Conservation (phyloP, 2,329 filamentous ascomycete species). For the Sporothrix phasma region DNA sequence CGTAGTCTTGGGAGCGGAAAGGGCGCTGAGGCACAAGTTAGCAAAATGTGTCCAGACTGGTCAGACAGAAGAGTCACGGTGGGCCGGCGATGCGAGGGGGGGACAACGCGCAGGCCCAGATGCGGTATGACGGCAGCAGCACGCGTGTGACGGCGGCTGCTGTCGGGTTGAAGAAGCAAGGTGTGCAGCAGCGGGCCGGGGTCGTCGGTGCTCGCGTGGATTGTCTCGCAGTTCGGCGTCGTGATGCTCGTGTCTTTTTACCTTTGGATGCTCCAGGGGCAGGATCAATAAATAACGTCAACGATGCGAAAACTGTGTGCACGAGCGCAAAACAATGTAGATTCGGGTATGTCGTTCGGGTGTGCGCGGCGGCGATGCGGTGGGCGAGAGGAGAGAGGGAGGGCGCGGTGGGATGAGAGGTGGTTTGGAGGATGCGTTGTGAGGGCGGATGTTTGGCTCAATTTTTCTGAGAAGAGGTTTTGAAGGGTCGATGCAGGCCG, state of each 20-base stretch:
- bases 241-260: not conserved
- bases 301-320: not conserved
- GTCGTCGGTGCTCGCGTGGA: not conserved
- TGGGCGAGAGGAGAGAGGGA: not conserved
- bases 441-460: slow-evolving; percentile 10
- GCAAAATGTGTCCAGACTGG: slow-evolving; percentile 3
- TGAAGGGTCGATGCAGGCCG: slow-evolving; percentile 9
- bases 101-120: not conserved
- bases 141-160: not conserved
- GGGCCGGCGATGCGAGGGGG: not conserved
- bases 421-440: not conserved
- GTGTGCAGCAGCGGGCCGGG: not conserved
- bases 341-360: not conserved
- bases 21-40: not conserved
- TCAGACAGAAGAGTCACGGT: not conserved
- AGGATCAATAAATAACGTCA: slow-evolving; percentile 5
- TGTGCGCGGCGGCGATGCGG: not conserved
- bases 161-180: not conserved
- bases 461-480: slow-evolving; percentile 13
- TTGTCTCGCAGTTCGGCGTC: not conserved
- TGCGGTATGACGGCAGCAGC: not conserved
- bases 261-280: not conserved
- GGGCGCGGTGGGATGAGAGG: not conserved
- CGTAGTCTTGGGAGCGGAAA: not conserved
- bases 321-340: not conserved